These are phyloP conservation scores for Colletotrichum sublineola DNA, from an alignment of 2,329 filamentous ascomycete species.

Conservation along the genomic window DNA sequence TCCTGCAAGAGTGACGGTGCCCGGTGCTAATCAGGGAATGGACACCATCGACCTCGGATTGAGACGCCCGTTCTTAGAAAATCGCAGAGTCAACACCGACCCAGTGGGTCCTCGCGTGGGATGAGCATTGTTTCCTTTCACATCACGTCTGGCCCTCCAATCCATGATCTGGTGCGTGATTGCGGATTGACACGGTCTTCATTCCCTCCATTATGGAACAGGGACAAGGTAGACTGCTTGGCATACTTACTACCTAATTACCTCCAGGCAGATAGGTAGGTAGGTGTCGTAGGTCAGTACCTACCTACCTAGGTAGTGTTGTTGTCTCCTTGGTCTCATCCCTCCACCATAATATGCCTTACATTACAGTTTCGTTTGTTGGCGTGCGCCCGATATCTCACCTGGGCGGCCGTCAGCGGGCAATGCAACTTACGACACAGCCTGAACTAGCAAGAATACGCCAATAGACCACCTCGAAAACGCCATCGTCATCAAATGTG, in stretches of 20 bases:
- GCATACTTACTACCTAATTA: not conserved
- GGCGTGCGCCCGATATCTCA: constrained; percentile 8
- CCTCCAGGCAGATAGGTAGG: not conserved
- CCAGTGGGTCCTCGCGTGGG: constrained; percentile 29
- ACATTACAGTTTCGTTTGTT: not conserved
- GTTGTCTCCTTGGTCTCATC: constrained; percentile 20
- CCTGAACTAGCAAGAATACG: constrained; percentile 17
- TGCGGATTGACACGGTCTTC: constrained; percentile 15
- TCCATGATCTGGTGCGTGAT: not conserved
- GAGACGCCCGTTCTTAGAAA: constrained; percentile 15
- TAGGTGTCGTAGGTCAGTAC: not conserved
- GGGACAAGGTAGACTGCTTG: not conserved
- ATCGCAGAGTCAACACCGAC: constrained; percentile 18
- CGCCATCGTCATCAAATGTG: constrained; percentile 28
- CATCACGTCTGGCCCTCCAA: not conserved
- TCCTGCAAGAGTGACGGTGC: constrained; percentile 8
- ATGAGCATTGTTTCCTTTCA: constrained; percentile 14
- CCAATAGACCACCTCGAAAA: constrained; percentile 36
- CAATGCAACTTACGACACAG: constrained; percentile 13
- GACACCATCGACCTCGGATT: not conserved
- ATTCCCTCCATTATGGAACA: constrained; percentile 27
- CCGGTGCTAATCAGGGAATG: constrained; percentile 2
- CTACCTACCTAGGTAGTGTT: too few relatives aligned
- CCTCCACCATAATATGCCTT: not conserved
- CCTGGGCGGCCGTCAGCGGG: not conserved